Base-by-base conservation (phyloP, 768 basidiomycete genomes). In the Pleurotus tuoliensis region DNA sequence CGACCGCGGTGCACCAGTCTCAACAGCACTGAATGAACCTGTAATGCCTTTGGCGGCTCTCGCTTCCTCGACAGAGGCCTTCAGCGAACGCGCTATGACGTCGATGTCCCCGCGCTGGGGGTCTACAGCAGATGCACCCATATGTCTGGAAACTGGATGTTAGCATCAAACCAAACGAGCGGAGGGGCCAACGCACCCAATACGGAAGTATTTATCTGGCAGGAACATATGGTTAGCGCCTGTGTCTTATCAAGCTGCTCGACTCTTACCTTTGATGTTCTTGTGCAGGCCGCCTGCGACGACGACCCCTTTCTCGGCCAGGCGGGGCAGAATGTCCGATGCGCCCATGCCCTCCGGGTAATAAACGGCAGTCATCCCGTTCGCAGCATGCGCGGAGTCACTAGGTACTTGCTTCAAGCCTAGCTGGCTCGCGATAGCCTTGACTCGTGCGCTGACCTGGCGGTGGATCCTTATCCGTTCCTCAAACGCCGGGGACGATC, bases 281-380 rank as follows among this genome's bases (percentile, higher is more conserved):
- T 85, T 82, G 66, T 93, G 89, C 57, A 96, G 71, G 9, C 94
- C 94, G 25, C 84, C 92, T 30, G 94, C 91, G 45, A 92, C 81
- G 39, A 92, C 79, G 58, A 96, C 77, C 20, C 82, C 83, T 61
- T 81, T 81, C 66, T 82, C 76, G 38, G 76, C 75, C 37, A 94
- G 74, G 47, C 83, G 78, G 9, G 86, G 84, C 38, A 94, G 61
- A 44, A 96, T 71, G 57, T 92, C 88, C 8, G 82, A 73, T 2
- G 87, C 84, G 18, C 69, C 69, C 12, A 91, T 62, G 2, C 89
- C 90, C 3, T 84, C 78, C n/a, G 93, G 94, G 58, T 83, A 84
- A 69, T 88, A 92, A 50, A 89, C 82, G 39, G 92, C 93, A 4
- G 86, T 89, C 93, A 96, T 94, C 27, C 94, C 92, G 64, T 92